Base-by-base conservation (phyloP, 2,329 filamentous ascomycete species). In the Teratosphaeria zuluensis region DNA sequence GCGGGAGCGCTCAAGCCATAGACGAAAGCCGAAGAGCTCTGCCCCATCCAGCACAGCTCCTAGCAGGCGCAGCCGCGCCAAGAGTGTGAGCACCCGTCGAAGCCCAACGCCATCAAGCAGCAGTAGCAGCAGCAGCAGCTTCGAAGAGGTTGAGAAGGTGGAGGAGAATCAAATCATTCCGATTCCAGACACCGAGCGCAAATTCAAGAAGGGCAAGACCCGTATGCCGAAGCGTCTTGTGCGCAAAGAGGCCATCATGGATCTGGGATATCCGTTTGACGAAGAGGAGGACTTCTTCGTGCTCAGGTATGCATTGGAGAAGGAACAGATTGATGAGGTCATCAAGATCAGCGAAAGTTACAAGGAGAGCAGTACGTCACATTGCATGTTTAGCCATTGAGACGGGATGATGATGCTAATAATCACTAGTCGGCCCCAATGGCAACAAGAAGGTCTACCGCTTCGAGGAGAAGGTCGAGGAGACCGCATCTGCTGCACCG, bases 291-390 rank as follows among this genome's bases (percentile, higher is more conserved):
- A 88, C 65, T 88, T 87, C 24, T 84, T 94, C 66, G 83, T 96
- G 56, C 85, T 97, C 35, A 84, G 88, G 65, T 87, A 89, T 69
- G 92, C 92, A 9, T 80, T 97, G 4, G 89, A 90, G 16, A 92
- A 95, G 66, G 85, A 92, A 19, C 90, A 96, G 66, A 96, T 96
- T 63, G 91, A 96, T 66, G 88, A 95, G 68, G 80, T 96, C 52
- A 88, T 96, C 66, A 87, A 84, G 67, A 78, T 91, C 55, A 95
- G 90, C 73, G 88, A 91, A 68, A 84, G 87, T 33, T 91, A 90
- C 74, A 77, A 77, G 69, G 75, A 77, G 55, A 71, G 66, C 55
- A 72, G 77, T 77, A 69, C 57, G 75, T 64, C 14, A 48, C 42
- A 19, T 48, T 21, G 42, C 4, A 48, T 19, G 42, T 48, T 48